These are phyloP conservation scores for Populus trichocarpa DNA, from an alignment of 441 rosid genomes.

Conservation along the genomic window DNA sequence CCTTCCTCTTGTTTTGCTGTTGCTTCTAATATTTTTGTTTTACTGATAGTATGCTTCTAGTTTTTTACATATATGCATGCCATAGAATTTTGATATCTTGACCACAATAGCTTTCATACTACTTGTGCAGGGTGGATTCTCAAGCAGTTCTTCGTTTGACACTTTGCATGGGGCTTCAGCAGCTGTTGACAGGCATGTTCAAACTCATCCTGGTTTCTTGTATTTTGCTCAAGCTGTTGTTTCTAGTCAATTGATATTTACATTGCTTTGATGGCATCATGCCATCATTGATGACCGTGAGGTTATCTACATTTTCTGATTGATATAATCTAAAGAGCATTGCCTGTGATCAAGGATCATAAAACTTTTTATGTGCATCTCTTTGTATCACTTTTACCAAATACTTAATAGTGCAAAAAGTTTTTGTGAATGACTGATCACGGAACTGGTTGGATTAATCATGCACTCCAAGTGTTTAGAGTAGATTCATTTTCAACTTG, in stretches of 20 bases:
- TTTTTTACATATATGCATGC: background rate
- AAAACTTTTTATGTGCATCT: background rate
- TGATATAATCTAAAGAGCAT: background rate
- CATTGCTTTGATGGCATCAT: background rate
- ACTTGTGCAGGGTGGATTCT: slow-evolving; percentile 57
- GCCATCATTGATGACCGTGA: background rate
- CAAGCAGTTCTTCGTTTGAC: slow-evolving; percentile 66
- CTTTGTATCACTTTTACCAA: background rate
- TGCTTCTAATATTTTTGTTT: background rate
- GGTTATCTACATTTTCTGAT: background rate
- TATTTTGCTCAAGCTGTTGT: background rate
- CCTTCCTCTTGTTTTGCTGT: background rate
- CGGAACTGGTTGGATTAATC: background rate
- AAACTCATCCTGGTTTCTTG: background rate
- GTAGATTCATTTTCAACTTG: slow-evolving; percentile 2
- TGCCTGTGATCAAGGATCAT: background rate
- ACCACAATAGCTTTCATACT: slow-evolving; percentile 7
- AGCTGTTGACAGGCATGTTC: slow-evolving; percentile 47
- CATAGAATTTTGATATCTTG: background rate
- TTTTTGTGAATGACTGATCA: background rate
- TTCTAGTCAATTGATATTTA: background rate
- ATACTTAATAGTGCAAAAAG: background rate
- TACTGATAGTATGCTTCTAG: background rate
- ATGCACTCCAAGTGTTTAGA: background rate
- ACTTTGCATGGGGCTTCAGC: slow-evolving; percentile 49